Base-by-base conservation (phyloP, 202 grass and related monocot genomes). In the Alloteropsis angusta region DNA sequence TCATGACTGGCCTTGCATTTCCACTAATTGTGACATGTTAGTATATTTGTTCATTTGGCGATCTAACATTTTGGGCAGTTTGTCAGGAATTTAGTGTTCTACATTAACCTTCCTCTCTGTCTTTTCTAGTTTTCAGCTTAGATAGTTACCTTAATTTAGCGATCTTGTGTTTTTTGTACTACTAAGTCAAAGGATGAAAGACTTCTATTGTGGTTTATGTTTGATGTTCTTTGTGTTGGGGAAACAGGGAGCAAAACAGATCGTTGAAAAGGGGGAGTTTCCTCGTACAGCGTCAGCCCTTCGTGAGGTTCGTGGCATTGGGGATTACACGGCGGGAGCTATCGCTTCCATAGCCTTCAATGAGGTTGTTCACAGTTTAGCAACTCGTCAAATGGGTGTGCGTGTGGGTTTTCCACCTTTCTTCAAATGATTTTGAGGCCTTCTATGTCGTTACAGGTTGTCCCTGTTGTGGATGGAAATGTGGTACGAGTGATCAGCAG, bases 341-440 rank as follows among this genome's bases (percentile, higher is more conserved):
- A 94, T 97, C 41, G 91, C 95, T 81, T 97, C 95, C 67, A 97
- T 97, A 87, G 85, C 91, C 63, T 97, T 97, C 72, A 87, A 92
- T 75, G 89, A 97, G 86, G 90, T 97, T 63, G 62, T 26, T 59
- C 43, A 83, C 50, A 32, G 53, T 42, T 81, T 42, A 58, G 4
- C 61, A 76, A 55, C 17, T 43, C 34, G 35, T 56, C 16, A 32
- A 41, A 42, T 60, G 26, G 77, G 38, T 0, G 4, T 48, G 0
- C 7, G n/a, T 42, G 17, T 78, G 3, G 7, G 53, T 39, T 18
- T 44, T 21, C 16, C 53, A 25, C 18, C 54, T n/a, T 36, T 77
- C 28, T 78, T 66, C 9, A 57, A 81, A 60, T 44, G 25, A 74
- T 80, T 22, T 76, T 65, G 18, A 28, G 16, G 55, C 0, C 60